Evolutionary conservation across 2,329 filamentous ascomycete species (phyloP), one percentile per base, ranked within the genome.

Genomic region (Sporothrix sp.): DNA sequence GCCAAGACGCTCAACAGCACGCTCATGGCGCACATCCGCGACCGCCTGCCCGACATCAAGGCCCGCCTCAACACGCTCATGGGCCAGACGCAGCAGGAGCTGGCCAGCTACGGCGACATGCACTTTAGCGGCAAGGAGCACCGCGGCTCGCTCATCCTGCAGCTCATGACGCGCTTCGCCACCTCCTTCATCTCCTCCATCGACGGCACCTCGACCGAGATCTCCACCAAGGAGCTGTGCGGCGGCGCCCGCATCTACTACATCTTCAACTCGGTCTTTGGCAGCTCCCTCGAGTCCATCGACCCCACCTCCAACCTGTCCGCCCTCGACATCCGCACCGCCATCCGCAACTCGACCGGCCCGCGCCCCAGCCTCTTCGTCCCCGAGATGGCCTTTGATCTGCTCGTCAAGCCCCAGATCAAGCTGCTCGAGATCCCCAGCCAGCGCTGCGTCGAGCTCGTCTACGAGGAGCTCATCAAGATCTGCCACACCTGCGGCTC

Each of bases 71-170:
- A 98, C 68, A 98, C 93, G 1, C 73, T 98, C 47, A 98, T 98
- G 93, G 93, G 93, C n/a, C 93, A 98, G 68, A 97, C 93, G 44
- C 93, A 98, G 65, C 93, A 98, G 71, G 93, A 98, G 67, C 76
- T 98, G 52, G 93, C 93, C 38, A 95, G 91, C 67, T 98, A 98
- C 64, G 93, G 93, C 33, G 94, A 97, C 65, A 95, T 93, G 72
- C 87, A 95, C 60, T 98, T 98, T 65, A 95, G 87, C 56, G 93
- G 93, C 60, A 95, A 95, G 66, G 93, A 97, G 66, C 93, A 98
- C 65, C 81, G 91, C 46, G 93, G 93, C 28, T 95, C 91, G 25
- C 76, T 98, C 56, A 95, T 98, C 52, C 71, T 98, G 56, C 91
- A 97, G 67, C 79, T 95, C 52, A 98, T 98, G 93, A 98, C 93